phyloP scores from a whole-genome alignment of 2,329 filamentous ascomycete species.

The Xylariaceae sp. region DNA sequence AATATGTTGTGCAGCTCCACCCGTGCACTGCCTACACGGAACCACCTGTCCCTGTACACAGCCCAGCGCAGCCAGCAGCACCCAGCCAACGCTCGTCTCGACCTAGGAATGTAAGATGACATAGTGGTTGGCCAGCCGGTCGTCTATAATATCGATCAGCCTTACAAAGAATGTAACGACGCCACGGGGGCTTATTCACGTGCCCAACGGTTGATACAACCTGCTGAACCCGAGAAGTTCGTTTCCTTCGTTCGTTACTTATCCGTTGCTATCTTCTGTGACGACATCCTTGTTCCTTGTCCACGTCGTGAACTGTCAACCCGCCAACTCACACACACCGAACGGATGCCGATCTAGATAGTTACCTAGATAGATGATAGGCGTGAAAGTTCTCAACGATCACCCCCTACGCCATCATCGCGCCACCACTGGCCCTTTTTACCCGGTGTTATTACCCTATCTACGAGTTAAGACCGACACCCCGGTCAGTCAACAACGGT shows the following conservation, averaged over 20 bases:
- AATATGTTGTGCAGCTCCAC: slow-evolving; percentile 17
- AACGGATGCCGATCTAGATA: background rate
- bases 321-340: background rate
- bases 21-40: background rate
- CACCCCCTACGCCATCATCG: background rate
- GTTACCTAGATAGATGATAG: too few relatives aligned
- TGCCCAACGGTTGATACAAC: background rate
- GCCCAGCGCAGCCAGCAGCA: too few relatives aligned
- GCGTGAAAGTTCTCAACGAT: background rate
- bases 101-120: slow-evolving; percentile 3
- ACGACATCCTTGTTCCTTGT: background rate
- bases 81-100: background rate
- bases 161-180: background rate
- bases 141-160: background rate
- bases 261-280: background rate
- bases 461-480: too few relatives aligned
- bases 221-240: background rate
- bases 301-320: background rate
- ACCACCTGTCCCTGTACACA: background rate
- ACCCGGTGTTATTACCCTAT: too few relatives aligned
- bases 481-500: too few relatives aligned
- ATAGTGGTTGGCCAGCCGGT: background rate
- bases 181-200: background rate
- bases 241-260: background rate
- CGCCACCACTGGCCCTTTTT: too few relatives aligned